Base-by-base conservation (phyloP, 768 basidiomycete species). In the Boletus barrowsii region DNA sequence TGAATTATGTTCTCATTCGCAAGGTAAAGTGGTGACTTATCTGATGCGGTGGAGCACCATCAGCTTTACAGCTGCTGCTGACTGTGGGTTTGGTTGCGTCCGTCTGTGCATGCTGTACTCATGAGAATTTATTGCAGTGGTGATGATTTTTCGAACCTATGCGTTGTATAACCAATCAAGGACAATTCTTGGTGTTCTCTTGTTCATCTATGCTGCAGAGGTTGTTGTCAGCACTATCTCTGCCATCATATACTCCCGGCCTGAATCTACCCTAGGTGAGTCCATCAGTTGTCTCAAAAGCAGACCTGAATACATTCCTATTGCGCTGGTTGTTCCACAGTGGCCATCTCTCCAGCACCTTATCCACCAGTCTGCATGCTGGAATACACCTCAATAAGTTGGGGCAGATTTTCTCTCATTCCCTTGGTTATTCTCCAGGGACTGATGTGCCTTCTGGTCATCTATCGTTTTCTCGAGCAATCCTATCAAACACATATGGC, bases 71-170 rank as follows among this genome's bases (percentile, higher is more conserved):
- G 14, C 2, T 42, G 4, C 47, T n/a, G 10, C 39, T 26, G 56
- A 59, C 8, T 22, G 58, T 59, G 22, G 53, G 58, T 2, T 9
- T 41, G 22, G 6, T 20, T 29, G 0, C 2, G n/a, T 22, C 3
- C 22, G 22, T 17, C 10, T 3, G 3, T 10, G 11, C 15, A 7
- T 13, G 5, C 9, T 5, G 11, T 18, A 15, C 4, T 46, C 13
- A 26, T 5, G 3, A 39, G 17, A n/a, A 30, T 14, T 45, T 13
- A 30, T 47, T 37, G 5, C 20, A 59, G 58, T 57, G 20, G 15
- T 59, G 13, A 59, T 59, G 58, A 22, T 59, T 3, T 42, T 46
- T 24, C 50, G 56, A 24, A 35, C 49, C 14, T 59, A 57, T 49
- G 58, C 58, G 20, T 30, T 59, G 30, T 58, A 46, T 20, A 30